phyloP scores from a whole-genome alignment of 768 basidiomycete species.

The Peribolospora baueri region DNA sequence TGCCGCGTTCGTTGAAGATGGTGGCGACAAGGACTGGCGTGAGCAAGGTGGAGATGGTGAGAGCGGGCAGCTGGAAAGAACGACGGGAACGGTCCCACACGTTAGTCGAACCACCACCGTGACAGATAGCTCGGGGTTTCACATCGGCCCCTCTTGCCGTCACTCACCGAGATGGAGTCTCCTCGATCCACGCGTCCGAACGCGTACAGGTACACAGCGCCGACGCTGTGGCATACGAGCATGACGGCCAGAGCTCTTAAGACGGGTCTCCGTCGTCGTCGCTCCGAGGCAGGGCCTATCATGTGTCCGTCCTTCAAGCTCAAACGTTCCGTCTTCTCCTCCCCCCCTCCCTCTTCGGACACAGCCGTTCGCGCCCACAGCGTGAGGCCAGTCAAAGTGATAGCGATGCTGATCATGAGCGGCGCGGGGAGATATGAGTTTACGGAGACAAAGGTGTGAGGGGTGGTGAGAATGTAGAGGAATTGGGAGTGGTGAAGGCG shows the following conservation, averaged over 20 bases:
- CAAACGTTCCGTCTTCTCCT: neutral
- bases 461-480: slow-evolving; percentile 58
- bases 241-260: slow-evolving; percentile 5
- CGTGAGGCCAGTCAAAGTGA: slow-evolving; percentile 61
- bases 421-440: slow-evolving; percentile 74
- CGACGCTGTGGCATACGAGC: neutral
- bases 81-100: no score
- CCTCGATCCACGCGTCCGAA: no score
- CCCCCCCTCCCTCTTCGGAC: slow-evolving; percentile 26
- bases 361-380: slow-evolving; percentile 36
- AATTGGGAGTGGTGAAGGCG: slow-evolving; percentile 94
- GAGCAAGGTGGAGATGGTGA: no score
- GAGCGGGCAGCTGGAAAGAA: no score
- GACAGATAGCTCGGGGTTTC: no score
- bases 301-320: slow-evolving; percentile 3
- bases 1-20: no score
- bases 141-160: no score
- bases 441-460: slow-evolving; percentile 56
- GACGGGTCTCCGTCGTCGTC: slow-evolving; percentile 6
- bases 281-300: neutral
- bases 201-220: no score
- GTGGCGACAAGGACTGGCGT: no score
- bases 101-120: no score
- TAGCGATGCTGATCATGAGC: slow-evolving; percentile 53
- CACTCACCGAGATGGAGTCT: no score